phyloP scores from a whole-genome alignment of 192 early-diverging fungal species.

The Pilobolus umbonatus region DNA sequence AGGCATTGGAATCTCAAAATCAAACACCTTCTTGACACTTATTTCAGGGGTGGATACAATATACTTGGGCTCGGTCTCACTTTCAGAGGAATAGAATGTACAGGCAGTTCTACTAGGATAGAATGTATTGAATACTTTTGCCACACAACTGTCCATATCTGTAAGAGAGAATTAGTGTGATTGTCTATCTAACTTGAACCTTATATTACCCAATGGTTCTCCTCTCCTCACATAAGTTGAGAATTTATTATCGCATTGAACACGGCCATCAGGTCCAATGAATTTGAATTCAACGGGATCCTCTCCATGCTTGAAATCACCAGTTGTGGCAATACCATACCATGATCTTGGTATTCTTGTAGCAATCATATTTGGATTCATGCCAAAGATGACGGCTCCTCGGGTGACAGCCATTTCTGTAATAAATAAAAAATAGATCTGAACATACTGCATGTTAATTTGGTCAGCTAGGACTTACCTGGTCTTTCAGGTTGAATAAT shows the following conservation, averaged over 20 bases:
- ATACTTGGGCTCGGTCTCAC: slow-evolving; percentile 29
- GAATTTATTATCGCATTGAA: slow-evolving; percentile 43
- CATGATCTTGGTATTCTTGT: slow-evolving; percentile 34
- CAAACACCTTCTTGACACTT: slow-evolving; percentile 25
- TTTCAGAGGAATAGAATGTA: slow-evolving; percentile 27
- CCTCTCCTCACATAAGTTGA: slow-evolving; percentile 43
- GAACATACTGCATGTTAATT: background rate
- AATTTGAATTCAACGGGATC: slow-evolving; percentile 47
- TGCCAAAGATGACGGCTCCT: slow-evolving; percentile 42
- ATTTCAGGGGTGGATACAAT: slow-evolving; percentile 3
- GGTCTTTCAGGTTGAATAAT: slow-evolving; percentile 20
- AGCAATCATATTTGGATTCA: slow-evolving; percentile 28
- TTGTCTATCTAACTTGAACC: background rate
- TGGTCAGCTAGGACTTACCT: slow-evolving; percentile 7
- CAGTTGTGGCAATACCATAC: slow-evolving; percentile 48
- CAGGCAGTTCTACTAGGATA: slow-evolving; percentile 32
- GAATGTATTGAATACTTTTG: slow-evolving; percentile 33
- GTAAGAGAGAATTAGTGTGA: background rate
- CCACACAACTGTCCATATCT: slow-evolving; percentile 43
- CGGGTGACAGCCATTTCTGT: slow-evolving; percentile 39
- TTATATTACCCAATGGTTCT: slow-evolving; percentile 29
- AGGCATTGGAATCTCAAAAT: slow-evolving; percentile 38
- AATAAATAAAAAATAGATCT: background rate
- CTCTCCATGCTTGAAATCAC: slow-evolving; percentile 37
- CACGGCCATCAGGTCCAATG: slow-evolving; percentile 38